Evolutionary conservation across 1,139 yeast genomes (phyloP), one percentile per base, ranked within the genome.

Genomic region (Saccharomyces hybrid): DNA sequence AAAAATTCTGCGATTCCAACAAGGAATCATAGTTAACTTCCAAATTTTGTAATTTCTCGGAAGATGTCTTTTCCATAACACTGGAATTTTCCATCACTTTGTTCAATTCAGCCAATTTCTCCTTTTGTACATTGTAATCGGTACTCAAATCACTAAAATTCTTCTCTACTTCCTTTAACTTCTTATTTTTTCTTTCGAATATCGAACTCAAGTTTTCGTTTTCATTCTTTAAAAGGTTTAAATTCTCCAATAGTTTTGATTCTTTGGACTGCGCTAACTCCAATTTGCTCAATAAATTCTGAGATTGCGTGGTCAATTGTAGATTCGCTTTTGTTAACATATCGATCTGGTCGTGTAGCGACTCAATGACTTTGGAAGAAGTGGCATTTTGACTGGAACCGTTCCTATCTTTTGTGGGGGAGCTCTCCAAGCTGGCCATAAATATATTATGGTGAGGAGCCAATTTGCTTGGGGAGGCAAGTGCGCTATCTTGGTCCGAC

Each of bases 151-250:
- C 42, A 9, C 48, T 25, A n/a, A 29, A 23, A 1, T 47, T 8
- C 11, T 50, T 73, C 65, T 85, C 89, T 61, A 84, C 68, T 63
- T 84, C 90, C 46, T 74, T 63, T 48, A 85, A 78, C 56, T 88
- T 72, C 56, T 89, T 74, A 63, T 84, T 85, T 64, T 84, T 84
- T 56, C 90, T 72, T 59, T 78, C 82, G 59, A 84, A 71, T 59
- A 84, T 68, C 0, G 88, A 83, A 60, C 77, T 80, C 47, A 84
- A 74, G 72, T 84, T 83, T 62, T 84, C 88, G 61, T 82, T 82
- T 62, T 85, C 88, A 64, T 84, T 88, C 66, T 83, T 84, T 31
- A 84, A 75, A 6, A 42, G 46, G 4, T 46, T 38, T 13, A 27
- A 50, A 5, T 42, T 16, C 11, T 85, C 91, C 47, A 82, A 76